Conservation (phyloP, 2,329 filamentous ascomycete species). For the Thyridium curvatum region DNA sequence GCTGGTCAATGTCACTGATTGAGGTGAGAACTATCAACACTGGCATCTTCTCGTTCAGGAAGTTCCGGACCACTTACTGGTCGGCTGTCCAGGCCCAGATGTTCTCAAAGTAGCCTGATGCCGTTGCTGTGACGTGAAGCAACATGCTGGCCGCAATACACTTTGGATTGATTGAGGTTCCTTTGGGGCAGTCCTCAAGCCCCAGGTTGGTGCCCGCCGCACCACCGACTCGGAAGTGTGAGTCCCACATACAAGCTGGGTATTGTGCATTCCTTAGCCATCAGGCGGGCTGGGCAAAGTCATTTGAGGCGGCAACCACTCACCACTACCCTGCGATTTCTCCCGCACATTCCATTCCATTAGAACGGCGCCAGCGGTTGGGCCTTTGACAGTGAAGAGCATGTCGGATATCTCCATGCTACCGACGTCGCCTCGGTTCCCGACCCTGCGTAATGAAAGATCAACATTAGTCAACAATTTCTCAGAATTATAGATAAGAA, state of each 20-base stretch:
- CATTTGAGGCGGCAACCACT: no score
- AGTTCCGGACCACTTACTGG: conserved; percentile 34
- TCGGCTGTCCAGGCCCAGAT: conserved; percentile 63
- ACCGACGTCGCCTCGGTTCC: conserved; percentile 52
- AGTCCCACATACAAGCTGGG: conserved; percentile 54
- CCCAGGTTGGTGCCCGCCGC: no score
- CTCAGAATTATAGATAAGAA: no score
- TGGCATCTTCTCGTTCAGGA: conserved; percentile 3
- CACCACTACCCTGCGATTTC: conserved; percentile 28
- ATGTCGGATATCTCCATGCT: conserved; percentile 63
- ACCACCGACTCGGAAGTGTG: conserved; percentile 67
- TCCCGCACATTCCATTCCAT: conserved; percentile 65
- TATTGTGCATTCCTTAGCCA: no score
- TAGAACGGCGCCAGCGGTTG: conserved; percentile 61
- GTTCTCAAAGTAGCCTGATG: conserved; percentile 42
- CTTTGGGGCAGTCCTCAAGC: conserved; percentile 50
- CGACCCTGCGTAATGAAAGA: no score
- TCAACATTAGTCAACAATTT: no score
- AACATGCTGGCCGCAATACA: conserved; percentile 52
- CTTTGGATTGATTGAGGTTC: conserved; percentile 39
- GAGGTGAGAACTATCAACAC: no score
- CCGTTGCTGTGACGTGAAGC: conserved; percentile 34
- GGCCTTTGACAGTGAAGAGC: conserved; percentile 58
- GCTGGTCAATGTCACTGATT: no score
- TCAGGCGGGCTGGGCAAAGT: no score